A percentile compares a stretch with the other conserved stretches of the same genome.
Evolutionary conservation across 2,329 filamentous ascomycete genomes (phyloP).

Genomic region (Alternaria longipes): DNA sequence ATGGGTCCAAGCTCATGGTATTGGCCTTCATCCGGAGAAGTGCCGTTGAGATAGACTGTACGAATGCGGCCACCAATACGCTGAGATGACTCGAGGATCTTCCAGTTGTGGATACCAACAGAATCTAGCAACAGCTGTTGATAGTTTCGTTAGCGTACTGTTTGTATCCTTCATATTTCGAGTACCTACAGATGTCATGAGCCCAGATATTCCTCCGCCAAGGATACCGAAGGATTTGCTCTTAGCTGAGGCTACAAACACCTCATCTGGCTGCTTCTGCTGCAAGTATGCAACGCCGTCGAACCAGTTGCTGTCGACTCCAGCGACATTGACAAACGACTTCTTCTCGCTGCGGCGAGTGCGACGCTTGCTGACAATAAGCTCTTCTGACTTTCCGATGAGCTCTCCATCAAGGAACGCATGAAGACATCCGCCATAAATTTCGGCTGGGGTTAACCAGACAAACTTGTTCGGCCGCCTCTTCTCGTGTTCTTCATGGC

Average conservation of each 20-base stretch:
- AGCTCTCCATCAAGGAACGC: slow-evolving; percentile 48
- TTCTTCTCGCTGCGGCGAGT: slow-evolving; percentile 35
- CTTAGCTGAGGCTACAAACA: slow-evolving; percentile 63
- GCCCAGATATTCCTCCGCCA: slow-evolving; percentile 69
- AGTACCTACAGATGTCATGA: slow-evolving; percentile 58
- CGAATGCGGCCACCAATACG: slow-evolving; percentile 70
- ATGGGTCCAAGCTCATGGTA: slow-evolving; percentile 72
- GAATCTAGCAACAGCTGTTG: slow-evolving; percentile 44
- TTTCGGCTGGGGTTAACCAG: slow-evolving; percentile 52
- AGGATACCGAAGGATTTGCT: slow-evolving; percentile 66
- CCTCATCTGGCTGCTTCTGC: slow-evolving; percentile 59
- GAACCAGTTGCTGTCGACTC: slow-evolving; percentile 67
- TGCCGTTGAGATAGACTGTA: slow-evolving; percentile 67
- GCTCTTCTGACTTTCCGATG: slow-evolving; percentile 49
- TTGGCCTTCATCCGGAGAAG: slow-evolving; percentile 66
- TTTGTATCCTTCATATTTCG: no score
- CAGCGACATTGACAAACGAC: slow-evolving; percentile 57
- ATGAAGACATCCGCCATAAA: slow-evolving; percentile 50
- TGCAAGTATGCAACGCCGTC: slow-evolving; percentile 67
- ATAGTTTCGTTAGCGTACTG: background rate
- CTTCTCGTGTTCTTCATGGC: slow-evolving; percentile 26
- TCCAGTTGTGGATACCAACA: slow-evolving; percentile 65
- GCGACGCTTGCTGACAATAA: slow-evolving; percentile 26
- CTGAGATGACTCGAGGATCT: slow-evolving; percentile 67
- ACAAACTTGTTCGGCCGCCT: slow-evolving; percentile 46